A percentile compares a stretch with the other conserved stretches of the same genome.
phyloP scores from a whole-genome alignment of 2,329 filamentous ascomycete genomes.

The Cadophora sp. region DNA sequence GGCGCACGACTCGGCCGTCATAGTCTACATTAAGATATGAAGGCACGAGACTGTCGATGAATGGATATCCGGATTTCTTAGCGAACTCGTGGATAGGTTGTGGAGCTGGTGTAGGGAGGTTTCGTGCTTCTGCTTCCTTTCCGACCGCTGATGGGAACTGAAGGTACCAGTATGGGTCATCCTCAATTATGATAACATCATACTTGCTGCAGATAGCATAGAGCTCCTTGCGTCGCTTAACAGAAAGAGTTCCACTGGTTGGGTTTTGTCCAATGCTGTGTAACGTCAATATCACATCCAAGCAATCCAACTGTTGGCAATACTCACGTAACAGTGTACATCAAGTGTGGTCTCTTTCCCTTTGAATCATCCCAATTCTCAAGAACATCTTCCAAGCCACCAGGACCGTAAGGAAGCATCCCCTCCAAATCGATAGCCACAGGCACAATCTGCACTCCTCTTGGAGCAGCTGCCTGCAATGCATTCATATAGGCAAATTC shows the following conservation, averaged over 20 bases:
- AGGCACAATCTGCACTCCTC: constrained; percentile 68
- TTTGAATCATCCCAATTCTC: constrained; percentile 79
- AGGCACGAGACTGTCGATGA: constrained; percentile 82
- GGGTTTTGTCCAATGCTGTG: constrained; percentile 86
- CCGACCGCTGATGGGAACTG: constrained; percentile 78
- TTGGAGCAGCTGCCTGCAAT: constrained; percentile 68
- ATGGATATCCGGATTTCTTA: constrained; percentile 71
- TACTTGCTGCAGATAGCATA: constrained; percentile 83
- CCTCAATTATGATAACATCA: constrained; percentile 90
- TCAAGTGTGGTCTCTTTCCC: constrained; percentile 79
- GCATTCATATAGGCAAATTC: constrained; percentile 83
- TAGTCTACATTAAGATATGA: constrained; percentile 83
- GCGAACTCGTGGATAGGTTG: constrained; percentile 40
- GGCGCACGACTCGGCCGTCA: constrained; percentile 85
- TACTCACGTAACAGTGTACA: constrained; percentile 89
- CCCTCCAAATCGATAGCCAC: constrained; percentile 81
- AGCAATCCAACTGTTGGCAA: constrained; percentile 13
- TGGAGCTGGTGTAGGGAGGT: constrained; percentile 41
- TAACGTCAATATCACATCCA: constrained; percentile 26
- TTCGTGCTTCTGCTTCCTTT: constrained; percentile 45
- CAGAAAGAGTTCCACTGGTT: constrained; percentile 75
- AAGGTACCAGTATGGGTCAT: constrained; percentile 95
- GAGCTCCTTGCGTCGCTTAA: constrained; percentile 77
- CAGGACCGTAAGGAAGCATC: constrained; percentile 76
- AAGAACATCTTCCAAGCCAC: constrained; percentile 78